Conservation (phyloP, 352 stramenopile species). For the Globisporangium abappressorium region DNA sequence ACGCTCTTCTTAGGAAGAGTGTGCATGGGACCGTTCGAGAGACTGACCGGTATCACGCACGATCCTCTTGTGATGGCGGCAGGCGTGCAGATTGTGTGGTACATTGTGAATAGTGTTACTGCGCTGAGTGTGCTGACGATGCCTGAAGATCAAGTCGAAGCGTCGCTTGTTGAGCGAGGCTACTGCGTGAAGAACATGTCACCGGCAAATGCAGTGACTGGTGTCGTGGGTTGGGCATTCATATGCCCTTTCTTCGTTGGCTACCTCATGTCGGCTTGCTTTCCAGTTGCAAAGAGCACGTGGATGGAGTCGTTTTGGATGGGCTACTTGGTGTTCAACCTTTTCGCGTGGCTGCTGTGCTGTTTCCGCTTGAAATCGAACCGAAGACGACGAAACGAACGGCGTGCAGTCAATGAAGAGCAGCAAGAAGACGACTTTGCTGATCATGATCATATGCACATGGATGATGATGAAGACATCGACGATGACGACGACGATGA, state of each 20-base stretch:
- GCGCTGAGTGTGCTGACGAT: conserved; percentile 57
- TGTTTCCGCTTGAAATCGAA: conserved; percentile 56
- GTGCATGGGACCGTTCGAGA: conserved; percentile 70
- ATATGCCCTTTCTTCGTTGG: conserved; percentile 71
- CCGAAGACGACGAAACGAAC: conserved; percentile 35
- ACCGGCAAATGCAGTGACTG: conserved; percentile 38
- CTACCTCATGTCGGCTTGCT: conserved; percentile 50
- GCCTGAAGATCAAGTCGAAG: conserved; percentile 60
- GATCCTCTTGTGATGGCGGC: conserved; percentile 73
- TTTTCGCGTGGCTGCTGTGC: conserved; percentile 71
- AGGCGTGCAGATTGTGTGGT: conserved; percentile 76
- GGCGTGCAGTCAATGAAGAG: conserved; percentile 19
- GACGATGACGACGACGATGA: conserved; percentile 36
- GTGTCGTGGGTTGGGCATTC: conserved; percentile 65
- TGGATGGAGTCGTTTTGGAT: conserved; percentile 69
- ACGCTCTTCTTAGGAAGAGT: conserved; percentile 65
- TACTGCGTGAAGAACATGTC: conserved; percentile 75
- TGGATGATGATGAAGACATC: conserved; percentile 39
- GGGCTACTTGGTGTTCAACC: conserved; percentile 74
- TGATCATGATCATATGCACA: conserved; percentile 33
- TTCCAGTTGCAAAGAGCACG: conserved; percentile 42
- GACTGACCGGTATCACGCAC: conserved; percentile 61
- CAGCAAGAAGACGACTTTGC: conserved; percentile 17
- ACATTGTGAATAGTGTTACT: conserved; percentile 64
- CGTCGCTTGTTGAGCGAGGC: conserved; percentile 48